Evolutionary conservation across 140 eudicot genomes (phyloP).

Genomic region (Stevia rebaudiana): DNA sequence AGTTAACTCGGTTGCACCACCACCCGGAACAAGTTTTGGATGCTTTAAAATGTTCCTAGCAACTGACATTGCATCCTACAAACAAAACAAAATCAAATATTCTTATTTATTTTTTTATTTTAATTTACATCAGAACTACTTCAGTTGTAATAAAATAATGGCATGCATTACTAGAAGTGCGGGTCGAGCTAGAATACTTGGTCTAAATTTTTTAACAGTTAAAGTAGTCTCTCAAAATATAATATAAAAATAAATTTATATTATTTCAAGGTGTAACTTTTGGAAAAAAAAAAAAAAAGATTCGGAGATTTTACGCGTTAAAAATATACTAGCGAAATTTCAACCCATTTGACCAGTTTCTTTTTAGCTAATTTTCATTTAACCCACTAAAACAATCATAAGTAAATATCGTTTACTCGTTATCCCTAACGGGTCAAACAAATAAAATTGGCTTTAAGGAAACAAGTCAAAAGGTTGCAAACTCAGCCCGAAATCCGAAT

Average conservation of each 20-base stretch:
- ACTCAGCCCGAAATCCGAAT: background rate
- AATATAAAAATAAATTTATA: background rate
- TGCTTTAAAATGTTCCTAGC: constrained; percentile 82
- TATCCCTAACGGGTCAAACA: background rate
- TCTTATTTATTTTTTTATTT: too few species aligned
- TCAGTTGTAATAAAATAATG: background rate
- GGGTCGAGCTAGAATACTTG: too few species aligned
- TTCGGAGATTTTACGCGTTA: background rate
- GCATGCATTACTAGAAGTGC: background rate
- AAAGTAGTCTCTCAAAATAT: background rate
- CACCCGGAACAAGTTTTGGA: constrained; percentile 94
- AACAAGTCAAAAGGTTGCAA: background rate
- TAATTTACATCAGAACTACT: background rate
- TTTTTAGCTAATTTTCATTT: background rate
- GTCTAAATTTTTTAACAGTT: too few species aligned
- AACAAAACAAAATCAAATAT: constrained; percentile 1
- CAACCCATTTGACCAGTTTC: constrained; percentile 1
- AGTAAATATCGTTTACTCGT: background rate
- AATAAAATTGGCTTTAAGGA: background rate
- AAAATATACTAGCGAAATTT: constrained; percentile 21
- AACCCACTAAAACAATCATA: background rate
- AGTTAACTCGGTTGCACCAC: constrained; percentile 88
- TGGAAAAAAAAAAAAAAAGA: too few species aligned
- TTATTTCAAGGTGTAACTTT: background rate
- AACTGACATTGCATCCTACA: constrained; percentile 86